phyloP scores from a whole-genome alignment of 768 basidiomycete species.

The Dentipellis sp. region DNA sequence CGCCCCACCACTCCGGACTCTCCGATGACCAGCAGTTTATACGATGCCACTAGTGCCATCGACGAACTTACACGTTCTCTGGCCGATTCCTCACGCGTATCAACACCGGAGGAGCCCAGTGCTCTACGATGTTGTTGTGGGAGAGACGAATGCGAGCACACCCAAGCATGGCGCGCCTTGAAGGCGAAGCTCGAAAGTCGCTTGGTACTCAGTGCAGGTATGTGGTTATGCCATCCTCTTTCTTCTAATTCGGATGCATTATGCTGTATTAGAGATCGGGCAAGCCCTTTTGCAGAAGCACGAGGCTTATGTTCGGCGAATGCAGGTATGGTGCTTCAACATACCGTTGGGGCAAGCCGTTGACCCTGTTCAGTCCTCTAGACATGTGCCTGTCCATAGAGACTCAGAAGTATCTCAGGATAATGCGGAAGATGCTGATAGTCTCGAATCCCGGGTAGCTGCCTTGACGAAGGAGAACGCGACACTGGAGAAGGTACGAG shows the following conservation, averaged over 20 bases:
- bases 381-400: slow-evolving; percentile 11
- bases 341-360: too few relatives aligned
- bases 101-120: slow-evolving; percentile 58
- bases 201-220: slow-evolving; percentile 81
- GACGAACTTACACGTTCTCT: slow-evolving; percentile 74
- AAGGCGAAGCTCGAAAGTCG: slow-evolving; percentile 69
- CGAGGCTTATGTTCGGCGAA: slow-evolving; percentile 73
- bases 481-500: slow-evolving; percentile 47
- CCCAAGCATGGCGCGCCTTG: slow-evolving; percentile 49
- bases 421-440: slow-evolving; percentile 12
- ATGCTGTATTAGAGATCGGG: slow-evolving; percentile 58
- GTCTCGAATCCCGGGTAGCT: slow-evolving; percentile 26
- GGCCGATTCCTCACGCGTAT: slow-evolving; percentile 59
- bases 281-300: slow-evolving; percentile 81
- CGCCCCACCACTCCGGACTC: slow-evolving; percentile 15
- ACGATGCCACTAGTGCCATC: slow-evolving; percentile 38
- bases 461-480: slow-evolving; percentile 47
- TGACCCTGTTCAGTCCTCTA: not conserved
- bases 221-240: slow-evolving; percentile 20
- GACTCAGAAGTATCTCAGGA: slow-evolving; percentile 4
- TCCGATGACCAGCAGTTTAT: slow-evolving; percentile 19
- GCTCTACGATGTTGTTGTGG: slow-evolving; percentile 56
- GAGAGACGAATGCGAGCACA: slow-evolving; percentile 54
- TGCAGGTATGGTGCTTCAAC: slow-evolving; percentile 38
- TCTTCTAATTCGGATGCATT: not conserved